A percentile compares a stretch with the other conserved stretches of the same genome.
Evolutionary conservation across 306 rosid species (phyloP).

Genomic region (Alnus rubra): DNA sequence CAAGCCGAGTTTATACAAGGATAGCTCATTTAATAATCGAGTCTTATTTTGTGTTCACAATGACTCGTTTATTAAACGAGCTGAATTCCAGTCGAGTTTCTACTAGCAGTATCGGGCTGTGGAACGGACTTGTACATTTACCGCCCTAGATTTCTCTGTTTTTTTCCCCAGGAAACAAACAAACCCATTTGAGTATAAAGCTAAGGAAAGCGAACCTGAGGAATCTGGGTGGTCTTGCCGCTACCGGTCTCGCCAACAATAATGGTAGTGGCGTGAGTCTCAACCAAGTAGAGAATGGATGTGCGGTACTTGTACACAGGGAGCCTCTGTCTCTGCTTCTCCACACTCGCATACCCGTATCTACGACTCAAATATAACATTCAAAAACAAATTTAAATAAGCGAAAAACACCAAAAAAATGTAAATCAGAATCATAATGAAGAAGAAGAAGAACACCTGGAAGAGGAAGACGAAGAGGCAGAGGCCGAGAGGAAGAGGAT

Average conservation of each 20-base stretch:
- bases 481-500: conserved; percentile 67
- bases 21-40: too few species aligned
- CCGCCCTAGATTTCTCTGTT: too few species aligned
- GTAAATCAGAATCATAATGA: not conserved
- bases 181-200: too few species aligned
- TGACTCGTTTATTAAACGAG: too few species aligned
- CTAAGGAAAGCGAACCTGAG: conserved; percentile 57
- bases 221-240: conserved; percentile 95
- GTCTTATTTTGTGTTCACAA: too few species aligned
- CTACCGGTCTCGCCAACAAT: conserved; percentile 96
- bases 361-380: conserved; percentile 23
- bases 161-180: too few species aligned
- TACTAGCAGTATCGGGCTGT: too few species aligned
- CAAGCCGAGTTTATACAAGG: too few species aligned
- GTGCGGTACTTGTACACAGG: conserved; percentile 87
- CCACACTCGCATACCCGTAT: conserved; percentile 58
- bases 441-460: conserved; percentile 21
- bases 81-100: too few species aligned
- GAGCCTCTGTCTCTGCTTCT: conserved; percentile 83
- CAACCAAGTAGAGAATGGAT: conserved; percentile 78
- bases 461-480: conserved; percentile 33
- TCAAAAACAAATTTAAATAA: not conserved
- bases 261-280: conserved; percentile 81
- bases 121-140: too few species aligned
- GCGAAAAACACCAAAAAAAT: not conserved